phyloP scores from a whole-genome alignment of 2,329 filamentous ascomycete genomes.

The Capronia epimyces region DNA sequence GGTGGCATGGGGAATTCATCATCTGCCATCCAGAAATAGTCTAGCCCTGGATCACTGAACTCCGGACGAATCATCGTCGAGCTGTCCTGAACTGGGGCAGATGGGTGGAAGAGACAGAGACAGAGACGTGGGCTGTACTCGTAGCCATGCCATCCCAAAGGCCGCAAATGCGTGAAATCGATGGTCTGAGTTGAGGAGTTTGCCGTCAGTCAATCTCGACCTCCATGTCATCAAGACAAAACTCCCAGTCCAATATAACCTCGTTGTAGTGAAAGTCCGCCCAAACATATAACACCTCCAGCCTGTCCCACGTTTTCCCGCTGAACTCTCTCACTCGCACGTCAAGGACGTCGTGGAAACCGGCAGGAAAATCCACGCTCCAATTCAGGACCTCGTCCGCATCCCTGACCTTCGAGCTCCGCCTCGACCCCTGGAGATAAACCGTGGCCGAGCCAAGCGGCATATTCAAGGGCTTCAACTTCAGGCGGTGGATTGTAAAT shows the following conservation, averaged over 20 bases:
- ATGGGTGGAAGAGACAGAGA: not conserved
- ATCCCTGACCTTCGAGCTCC: not conserved
- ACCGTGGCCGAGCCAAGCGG: conserved; percentile 22
- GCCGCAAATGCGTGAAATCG: too few relatives aligned
- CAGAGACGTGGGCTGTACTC: too few relatives aligned
- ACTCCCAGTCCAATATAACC: conserved; percentile 29
- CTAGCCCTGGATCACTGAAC: not conserved
- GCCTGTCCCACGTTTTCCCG: conserved; percentile 19
- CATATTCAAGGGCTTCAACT: conserved; percentile 29
- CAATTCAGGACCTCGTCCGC: conserved; percentile 15
- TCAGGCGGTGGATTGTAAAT: conserved; percentile 26
- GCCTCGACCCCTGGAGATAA: conserved; percentile 13
- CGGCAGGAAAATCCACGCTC: conserved; percentile 28
- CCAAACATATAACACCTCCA: conserved; percentile 25
- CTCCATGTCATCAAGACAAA: conserved; percentile 29
- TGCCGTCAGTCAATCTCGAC: conserved; percentile 11
- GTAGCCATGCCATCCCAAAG: too few relatives aligned
- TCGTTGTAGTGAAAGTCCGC: conserved; percentile 27
- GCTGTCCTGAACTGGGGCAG: conserved; percentile 2
- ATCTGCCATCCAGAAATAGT: not conserved
- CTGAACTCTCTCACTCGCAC: conserved; percentile 27
- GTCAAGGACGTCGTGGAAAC: conserved; percentile 26
- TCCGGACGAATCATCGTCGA: conserved; percentile 2
- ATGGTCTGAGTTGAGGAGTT: too few relatives aligned
- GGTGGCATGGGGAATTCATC: not conserved